Base-by-base conservation (phyloP, 768 basidiomycete species). In the Strobilomyces confusus region DNA sequence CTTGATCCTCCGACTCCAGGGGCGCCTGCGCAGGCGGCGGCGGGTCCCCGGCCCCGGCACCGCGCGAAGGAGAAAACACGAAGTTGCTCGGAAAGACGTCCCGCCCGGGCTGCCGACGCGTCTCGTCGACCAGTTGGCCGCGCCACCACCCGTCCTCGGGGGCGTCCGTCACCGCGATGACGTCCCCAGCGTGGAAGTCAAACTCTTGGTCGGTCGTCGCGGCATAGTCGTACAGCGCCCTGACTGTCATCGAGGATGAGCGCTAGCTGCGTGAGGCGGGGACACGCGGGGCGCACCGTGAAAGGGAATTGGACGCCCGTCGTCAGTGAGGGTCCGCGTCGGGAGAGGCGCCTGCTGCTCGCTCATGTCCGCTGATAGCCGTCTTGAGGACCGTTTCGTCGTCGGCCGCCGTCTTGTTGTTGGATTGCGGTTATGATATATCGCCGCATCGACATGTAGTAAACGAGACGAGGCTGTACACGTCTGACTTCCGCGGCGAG, bases 61-160 rank as follows among this genome's bases (percentile, higher is more conserved):
- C 8, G 26, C 26, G n/a, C 26, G 26, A 26, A 4, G 26, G 4
- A 4, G 32, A 11, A 4, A 9, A 33, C 6, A 33, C 13, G 32
- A 17, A 37, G n/a, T 37, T 37, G 17, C 14, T 15, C 15, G 36
- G 36, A 17, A 93, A 92, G 48, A 90, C 81, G 64, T 89, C 82
- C 52, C 84, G 75, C 29, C 89, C 89, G 17, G 76, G 75, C 58
- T 85, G 79, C 57, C 90, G 75, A 58, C 91, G 72, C 29, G 77
- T 75, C 59, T 91, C 88, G 56, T 90, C 87, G n/a, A 92, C 71
- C 55, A 92, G 69, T 61, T 89, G 86, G 22, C 95, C 95, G 51
- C 84, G 89, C 95, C 95, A 98, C 95, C 95, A 98, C 1, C 95
- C 95, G 63, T 97, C 95, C 62, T 94, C 92, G 5, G 93, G 93